Evolutionary conservation across 2,329 filamentous ascomycete species (phyloP).

Genomic region (Bipolaris zeicola): DNA sequence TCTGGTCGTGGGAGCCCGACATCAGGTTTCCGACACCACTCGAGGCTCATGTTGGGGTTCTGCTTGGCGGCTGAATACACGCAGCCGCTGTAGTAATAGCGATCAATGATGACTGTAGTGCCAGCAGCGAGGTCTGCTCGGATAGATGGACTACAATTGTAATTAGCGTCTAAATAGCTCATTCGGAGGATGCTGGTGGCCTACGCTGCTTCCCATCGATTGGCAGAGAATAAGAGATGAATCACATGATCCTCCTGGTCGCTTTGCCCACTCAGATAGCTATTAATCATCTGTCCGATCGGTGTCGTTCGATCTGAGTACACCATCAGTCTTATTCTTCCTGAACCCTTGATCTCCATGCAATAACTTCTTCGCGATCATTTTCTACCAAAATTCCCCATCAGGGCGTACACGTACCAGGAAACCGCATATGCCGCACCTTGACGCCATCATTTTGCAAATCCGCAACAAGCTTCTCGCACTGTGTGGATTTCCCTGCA

Average conservation of each 20-base stretch:
- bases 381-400: background rate
- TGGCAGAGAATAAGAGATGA: constrained; percentile 87
- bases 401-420: constrained; percentile 55
- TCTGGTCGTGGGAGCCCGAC: constrained; percentile 87
- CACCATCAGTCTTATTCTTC: constrained; percentile 1
- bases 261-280: constrained; percentile 73
- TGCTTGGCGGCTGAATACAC: constrained; percentile 91
- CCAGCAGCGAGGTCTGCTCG: constrained; percentile 62
- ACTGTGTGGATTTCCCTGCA: constrained; percentile 92
- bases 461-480: constrained; percentile 65
- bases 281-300: constrained; percentile 85
- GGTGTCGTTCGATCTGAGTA: constrained; percentile 75
- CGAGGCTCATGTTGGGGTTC: constrained; percentile 69
- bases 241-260: constrained; percentile 87
- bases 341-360: background rate
- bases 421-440: constrained; percentile 68
- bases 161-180: background rate
- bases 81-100: constrained; percentile 93
- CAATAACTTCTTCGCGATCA: background rate
- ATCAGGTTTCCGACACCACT: constrained; percentile 85
- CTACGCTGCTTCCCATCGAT: constrained; percentile 75
- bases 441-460: constrained; percentile 58
- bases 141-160: background rate
- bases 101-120: constrained; percentile 80
- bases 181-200: background rate